Percentiles rank a stretch among this genome's conserved stretches.
phyloP scores from a whole-genome alignment of 257 asterid genomes.

The Nicotiana tomentosiformis region DNA sequence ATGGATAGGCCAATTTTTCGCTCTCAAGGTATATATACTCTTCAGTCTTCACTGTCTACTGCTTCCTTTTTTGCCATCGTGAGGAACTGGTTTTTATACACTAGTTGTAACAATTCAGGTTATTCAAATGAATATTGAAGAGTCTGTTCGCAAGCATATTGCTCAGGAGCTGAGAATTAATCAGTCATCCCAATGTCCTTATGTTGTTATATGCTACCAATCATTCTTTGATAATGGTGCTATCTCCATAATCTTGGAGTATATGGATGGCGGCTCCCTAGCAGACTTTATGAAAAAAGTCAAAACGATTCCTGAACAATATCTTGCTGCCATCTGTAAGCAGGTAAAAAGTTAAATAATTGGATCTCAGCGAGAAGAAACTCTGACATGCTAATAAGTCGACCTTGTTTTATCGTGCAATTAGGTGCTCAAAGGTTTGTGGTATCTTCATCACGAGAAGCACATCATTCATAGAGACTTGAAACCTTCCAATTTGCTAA shows the following conservation, averaged over 20 bases:
- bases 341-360: conserved; percentile 45
- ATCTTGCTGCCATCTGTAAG: conserved; percentile 88
- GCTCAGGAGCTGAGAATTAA: conserved; percentile 96
- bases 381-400: too few species aligned
- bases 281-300: conserved; percentile 87
- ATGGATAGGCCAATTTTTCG: conserved; percentile 91
- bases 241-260: conserved; percentile 87
- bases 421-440: conserved; percentile 94
- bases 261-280: conserved; percentile 98
- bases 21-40: conserved; percentile 58
- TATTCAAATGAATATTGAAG: conserved; percentile 94
- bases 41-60: not conserved
- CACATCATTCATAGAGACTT: conserved; percentile 94
- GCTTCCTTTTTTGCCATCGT: not conserved
- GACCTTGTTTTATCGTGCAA: not conserved
- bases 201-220: conserved; percentile 82
- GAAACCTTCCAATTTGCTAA: conserved; percentile 88
- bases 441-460: conserved; percentile 98
- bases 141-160: conserved; percentile 66
- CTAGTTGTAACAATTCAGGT: conserved; percentile 40
- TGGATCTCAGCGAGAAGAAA: not conserved
- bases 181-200: conserved; percentile 91
- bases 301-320: conserved; percentile 70
- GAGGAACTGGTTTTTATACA: not conserved
- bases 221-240: conserved; percentile 97